These are phyloP conservation scores for Cladosporium austrohemisphaericum DNA, from an alignment of 2,329 filamentous ascomycete species.

Conservation along the genomic window DNA sequence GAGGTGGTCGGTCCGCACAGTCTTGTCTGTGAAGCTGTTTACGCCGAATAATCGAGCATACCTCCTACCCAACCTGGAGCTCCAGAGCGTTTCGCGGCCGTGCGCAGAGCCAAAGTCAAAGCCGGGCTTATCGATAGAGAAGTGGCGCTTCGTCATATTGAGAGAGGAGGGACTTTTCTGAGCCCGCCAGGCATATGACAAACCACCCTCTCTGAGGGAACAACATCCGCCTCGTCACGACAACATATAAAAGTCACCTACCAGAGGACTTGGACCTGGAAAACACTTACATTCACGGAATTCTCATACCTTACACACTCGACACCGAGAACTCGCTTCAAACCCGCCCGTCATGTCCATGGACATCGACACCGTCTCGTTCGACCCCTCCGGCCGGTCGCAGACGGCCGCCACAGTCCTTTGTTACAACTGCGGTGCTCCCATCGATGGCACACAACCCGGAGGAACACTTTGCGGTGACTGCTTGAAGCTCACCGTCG, in stretches of 20 bases:
- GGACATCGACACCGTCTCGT: slow-evolving; percentile 35
- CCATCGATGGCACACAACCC: slow-evolving; percentile 85
- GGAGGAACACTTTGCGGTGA: slow-evolving; percentile 90
- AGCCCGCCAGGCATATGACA: not conserved
- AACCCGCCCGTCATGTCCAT: slow-evolving; percentile 32
- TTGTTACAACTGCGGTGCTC: slow-evolving; percentile 94
- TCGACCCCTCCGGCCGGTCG: slow-evolving; percentile 19
- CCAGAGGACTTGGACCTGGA: not conserved
- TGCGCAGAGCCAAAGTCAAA: too few relatives aligned
- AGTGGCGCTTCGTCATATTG: slow-evolving; percentile 13
- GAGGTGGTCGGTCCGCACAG: too few relatives aligned
- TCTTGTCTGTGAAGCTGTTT: slow-evolving; percentile 14
- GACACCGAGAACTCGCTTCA: not conserved
- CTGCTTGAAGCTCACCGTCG: slow-evolving; percentile 90
- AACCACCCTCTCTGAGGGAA: not conserved
- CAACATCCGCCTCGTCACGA: not conserved
- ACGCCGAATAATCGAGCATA: slow-evolving; percentile 13
- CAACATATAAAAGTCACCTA: not conserved
- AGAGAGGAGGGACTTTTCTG: slow-evolving; percentile 14
- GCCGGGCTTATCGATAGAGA: slow-evolving; percentile 14
- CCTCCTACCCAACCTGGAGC: too few relatives aligned
- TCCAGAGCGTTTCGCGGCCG: too few relatives aligned
- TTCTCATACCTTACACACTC: not conserved
- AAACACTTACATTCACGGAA: not conserved
- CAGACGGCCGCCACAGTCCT: slow-evolving; percentile 63